Conservation (phyloP, 331 rosid species). For the Acacia concinna region DNA sequence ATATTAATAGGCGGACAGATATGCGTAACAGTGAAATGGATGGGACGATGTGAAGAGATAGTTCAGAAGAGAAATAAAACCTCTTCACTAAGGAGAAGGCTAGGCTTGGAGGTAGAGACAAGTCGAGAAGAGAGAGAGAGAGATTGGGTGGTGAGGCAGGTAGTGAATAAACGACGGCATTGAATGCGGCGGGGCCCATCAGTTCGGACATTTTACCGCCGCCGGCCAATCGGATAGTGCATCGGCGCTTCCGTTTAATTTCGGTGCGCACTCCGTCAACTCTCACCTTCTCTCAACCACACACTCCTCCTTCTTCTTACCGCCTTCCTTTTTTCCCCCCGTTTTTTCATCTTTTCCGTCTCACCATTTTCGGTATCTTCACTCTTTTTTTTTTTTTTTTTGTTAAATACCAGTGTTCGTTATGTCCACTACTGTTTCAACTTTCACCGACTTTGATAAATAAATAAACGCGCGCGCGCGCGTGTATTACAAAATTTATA, state of each 20-base stretch:
- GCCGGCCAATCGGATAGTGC: neutral
- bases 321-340: neutral
- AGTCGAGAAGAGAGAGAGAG: neutral
- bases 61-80: neutral
- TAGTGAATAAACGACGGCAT: constrained; percentile 18
- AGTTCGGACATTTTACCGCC: neutral
- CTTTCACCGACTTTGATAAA: too few relatives aligned
- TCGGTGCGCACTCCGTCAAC: neutral
- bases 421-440: too few relatives aligned
- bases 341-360: too few relatives aligned
- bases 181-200: constrained; percentile 21
- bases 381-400: too few relatives aligned
- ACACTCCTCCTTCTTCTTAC: neutral
- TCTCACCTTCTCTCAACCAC: neutral
- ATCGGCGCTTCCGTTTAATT: neutral
- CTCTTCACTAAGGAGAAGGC: neutral
- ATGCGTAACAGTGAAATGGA: neutral
- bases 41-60: neutral
- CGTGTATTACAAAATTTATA: too few relatives aligned
- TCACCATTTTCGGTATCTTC: too few relatives aligned
- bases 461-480: too few relatives aligned
- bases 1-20: neutral
- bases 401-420: too few relatives aligned
- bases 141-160: neutral
- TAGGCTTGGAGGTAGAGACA: neutral